phyloP scores from a whole-genome alignment of 495 filamentous ascomycete species.

The Umbilicaria muhlenbergii region DNA sequence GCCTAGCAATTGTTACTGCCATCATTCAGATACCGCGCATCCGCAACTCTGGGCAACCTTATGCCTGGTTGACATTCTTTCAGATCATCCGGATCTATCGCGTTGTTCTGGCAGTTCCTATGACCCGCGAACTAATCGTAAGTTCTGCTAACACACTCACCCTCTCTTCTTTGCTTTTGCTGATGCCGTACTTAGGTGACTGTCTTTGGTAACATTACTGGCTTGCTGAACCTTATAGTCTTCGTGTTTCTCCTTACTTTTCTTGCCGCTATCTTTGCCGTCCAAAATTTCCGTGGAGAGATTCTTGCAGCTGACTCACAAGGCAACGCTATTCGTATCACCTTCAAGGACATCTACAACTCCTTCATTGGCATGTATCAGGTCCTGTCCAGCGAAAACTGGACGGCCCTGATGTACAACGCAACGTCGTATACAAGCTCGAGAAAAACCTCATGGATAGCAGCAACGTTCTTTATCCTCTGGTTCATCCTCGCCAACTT shows the following conservation, averaged over 20 bases:
- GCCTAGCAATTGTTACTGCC: slow-evolving; percentile 62
- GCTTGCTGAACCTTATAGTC: slow-evolving; percentile 85
- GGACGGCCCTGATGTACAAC: slow-evolving; percentile 78
- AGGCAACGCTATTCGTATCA: slow-evolving; percentile 43
- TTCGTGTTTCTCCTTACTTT: slow-evolving; percentile 96
- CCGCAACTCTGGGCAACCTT: slow-evolving; percentile 55
- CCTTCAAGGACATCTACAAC: slow-evolving; percentile 85
- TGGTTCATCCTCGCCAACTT: slow-evolving; percentile 96
- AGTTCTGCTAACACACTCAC: slow-evolving; percentile 5
- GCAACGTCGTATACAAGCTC: slow-evolving; percentile 51
- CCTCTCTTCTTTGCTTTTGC: background rate
- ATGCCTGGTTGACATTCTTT: slow-evolving; percentile 84
- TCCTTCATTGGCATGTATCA: slow-evolving; percentile 97
- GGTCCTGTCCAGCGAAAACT: slow-evolving; percentile 92
- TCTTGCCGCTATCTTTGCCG: slow-evolving; percentile 81
- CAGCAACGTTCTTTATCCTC: slow-evolving; percentile 76
- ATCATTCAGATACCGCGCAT: slow-evolving; percentile 80
- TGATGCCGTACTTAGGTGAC: slow-evolving; percentile 25
- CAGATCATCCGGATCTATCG: slow-evolving; percentile 88
- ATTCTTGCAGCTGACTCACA: slow-evolving; percentile 43
- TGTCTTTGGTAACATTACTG: slow-evolving; percentile 80
- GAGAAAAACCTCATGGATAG: slow-evolving; percentile 75
- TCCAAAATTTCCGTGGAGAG: slow-evolving; percentile 82
- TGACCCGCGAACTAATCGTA: slow-evolving; percentile 71
- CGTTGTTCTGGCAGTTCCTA: slow-evolving; percentile 73